Evolutionary conservation across 139 green algal species (phyloP).

Genomic region (Pleodorina starrii): DNA sequence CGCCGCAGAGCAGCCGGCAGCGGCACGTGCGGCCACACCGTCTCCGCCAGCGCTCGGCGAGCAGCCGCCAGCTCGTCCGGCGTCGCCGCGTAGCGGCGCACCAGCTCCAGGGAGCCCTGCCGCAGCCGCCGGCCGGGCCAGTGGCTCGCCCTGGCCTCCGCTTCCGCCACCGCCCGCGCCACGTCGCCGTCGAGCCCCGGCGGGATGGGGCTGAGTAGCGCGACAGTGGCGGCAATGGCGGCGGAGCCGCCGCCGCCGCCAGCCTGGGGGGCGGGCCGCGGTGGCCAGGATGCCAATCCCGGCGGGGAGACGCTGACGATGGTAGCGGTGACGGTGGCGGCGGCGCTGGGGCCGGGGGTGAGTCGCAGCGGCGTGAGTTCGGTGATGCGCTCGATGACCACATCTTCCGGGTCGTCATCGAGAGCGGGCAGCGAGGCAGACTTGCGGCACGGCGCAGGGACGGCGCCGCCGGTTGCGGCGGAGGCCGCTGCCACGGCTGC

Average conservation of each 20-base stretch:
- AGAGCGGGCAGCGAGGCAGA: too few relatives aligned
- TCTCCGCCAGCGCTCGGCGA: background rate
- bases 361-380: background rate
- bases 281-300: too few relatives aligned
- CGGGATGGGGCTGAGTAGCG: background rate
- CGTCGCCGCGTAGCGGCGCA: constrained; percentile 17
- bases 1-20: constrained; percentile 1
- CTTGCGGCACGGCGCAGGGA: too few relatives aligned
- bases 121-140: constrained; percentile 29
- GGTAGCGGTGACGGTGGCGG: constrained; percentile 23
- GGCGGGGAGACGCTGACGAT: constrained; percentile 41
- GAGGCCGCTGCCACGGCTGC: background rate
- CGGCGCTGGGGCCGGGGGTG: background rate
- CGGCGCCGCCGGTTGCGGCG: too few relatives aligned
- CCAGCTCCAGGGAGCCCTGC: constrained; percentile 30
- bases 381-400: background rate
- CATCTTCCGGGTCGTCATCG: background rate
- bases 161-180: constrained; percentile 17
- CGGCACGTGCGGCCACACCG: constrained; percentile 8
- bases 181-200: background rate
- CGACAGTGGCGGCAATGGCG: background rate
- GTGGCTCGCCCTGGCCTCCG: background rate
- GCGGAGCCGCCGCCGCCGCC: background rate
- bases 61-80: constrained; percentile 29
- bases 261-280: background rate